Conservation (phyloP, 2,329 filamentous ascomycete species). For the Knoxdaviesia capensis region DNA sequence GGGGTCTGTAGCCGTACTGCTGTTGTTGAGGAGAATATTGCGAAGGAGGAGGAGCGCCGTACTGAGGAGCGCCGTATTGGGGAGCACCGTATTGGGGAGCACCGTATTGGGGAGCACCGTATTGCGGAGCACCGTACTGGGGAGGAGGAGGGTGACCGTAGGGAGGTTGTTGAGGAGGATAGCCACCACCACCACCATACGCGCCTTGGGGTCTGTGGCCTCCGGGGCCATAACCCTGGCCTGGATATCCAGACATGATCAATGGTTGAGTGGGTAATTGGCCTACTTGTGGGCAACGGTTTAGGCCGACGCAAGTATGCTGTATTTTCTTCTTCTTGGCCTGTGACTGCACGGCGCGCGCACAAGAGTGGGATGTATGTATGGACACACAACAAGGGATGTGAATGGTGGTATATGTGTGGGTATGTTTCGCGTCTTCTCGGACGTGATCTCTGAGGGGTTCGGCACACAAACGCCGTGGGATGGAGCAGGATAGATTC, state of each 20-base stretch:
- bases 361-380: no score
- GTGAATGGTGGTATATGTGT: no score
- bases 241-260: constrained; percentile 4
- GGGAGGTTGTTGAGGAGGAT: constrained; percentile 4
- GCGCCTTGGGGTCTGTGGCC: constrained; percentile 8
- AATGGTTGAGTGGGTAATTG: not conserved
- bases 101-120: constrained; percentile 2
- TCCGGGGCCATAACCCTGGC: constrained; percentile 8
- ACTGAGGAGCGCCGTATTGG: not conserved
- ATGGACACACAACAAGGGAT: no score
- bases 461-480: no score
- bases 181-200: not conserved
- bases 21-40: constrained; percentile 4
- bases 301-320: no score
- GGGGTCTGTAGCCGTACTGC: constrained; percentile 5
- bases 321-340: no score
- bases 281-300: no score
- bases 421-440: no score
- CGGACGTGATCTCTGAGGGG: no score
- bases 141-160: constrained; percentile 7
- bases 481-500: no score
- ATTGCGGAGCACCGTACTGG: constrained; percentile 5
- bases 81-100: not conserved
- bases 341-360: no score
- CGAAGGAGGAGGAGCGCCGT: not conserved